Percentiles rank a stretch among this genome's conserved stretches.
These are phyloP conservation scores for Plantago elongata DNA, from an alignment of 257 asterid genomes.

Conservation along the genomic window DNA sequence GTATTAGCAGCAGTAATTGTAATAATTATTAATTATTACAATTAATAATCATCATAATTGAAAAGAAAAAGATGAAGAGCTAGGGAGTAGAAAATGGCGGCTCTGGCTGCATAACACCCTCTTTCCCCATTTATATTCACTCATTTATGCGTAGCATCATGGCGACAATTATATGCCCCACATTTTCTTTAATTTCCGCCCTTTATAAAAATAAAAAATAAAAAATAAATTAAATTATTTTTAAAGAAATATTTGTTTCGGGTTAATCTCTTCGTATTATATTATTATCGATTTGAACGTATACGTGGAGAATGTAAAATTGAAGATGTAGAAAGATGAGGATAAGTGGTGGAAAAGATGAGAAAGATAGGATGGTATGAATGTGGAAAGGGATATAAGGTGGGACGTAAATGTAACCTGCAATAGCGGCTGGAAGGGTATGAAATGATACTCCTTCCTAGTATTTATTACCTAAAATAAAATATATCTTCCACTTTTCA, in stretches of 20 bases:
- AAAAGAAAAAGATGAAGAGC: conserved; percentile 10
- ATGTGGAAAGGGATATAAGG: too few species aligned
- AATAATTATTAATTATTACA: conserved; percentile 24
- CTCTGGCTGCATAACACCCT: conserved; percentile 57
- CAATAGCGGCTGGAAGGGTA: background rate
- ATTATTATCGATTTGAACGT: too few species aligned
- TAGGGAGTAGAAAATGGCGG: conserved; percentile 51
- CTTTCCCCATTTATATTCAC: background rate
- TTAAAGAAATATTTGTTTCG: too few species aligned
- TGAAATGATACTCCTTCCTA: background rate
- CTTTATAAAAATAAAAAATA: too few species aligned
- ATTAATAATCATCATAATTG: background rate
- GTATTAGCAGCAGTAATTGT: conserved; percentile 11
- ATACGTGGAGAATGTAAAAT: too few species aligned
- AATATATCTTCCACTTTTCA: background rate
- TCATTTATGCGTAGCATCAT: conserved; percentile 29
- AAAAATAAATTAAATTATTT: too few species aligned
- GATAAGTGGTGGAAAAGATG: too few species aligned
- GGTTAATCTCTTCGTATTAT: too few species aligned
- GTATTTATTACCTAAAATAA: background rate
- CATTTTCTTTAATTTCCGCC: too few species aligned
- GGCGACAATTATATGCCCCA: too few species aligned
- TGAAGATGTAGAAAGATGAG: too few species aligned
- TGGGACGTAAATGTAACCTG: background rate
- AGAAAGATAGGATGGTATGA: too few species aligned